Evolutionary conservation across 768 basidiomycete genomes (phyloP).

Genomic region (Boletus rubroflammeus): DNA sequence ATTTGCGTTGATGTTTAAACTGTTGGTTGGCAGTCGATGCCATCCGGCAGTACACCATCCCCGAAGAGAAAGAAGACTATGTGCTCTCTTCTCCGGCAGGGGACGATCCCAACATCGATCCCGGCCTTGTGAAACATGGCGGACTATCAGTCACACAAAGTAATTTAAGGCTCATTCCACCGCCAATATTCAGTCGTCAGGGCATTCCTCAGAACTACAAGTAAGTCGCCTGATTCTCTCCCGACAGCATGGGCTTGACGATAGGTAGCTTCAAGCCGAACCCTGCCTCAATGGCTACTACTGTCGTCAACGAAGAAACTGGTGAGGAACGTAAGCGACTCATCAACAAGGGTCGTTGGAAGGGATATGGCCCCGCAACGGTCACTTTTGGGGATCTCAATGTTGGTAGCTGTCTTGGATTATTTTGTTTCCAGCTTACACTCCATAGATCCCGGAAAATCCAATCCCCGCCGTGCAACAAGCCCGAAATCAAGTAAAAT

Average conservation of each 20-base stretch:
- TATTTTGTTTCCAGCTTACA: not conserved
- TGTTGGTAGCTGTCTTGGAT: constrained; percentile 25
- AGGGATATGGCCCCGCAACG: constrained; percentile 71
- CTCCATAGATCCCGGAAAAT: constrained; percentile 56
- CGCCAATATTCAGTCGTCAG: constrained; percentile 86
- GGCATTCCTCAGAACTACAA: constrained; percentile 77
- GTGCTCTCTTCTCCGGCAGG: constrained; percentile 30
- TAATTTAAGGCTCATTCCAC: constrained; percentile 76
- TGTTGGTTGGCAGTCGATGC: constrained; percentile 54
- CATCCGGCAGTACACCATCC: constrained; percentile 66
- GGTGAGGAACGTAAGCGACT: constrained; percentile 78
- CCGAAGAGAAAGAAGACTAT: constrained; percentile 67
- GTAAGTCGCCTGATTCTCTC: constrained; percentile 37
- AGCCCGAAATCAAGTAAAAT: constrained; percentile 51
- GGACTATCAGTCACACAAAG: constrained; percentile 35
- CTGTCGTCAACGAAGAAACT: constrained; percentile 65
- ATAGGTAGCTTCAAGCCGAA: constrained; percentile 69
- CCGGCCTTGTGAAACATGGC: constrained; percentile 31
- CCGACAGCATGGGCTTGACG: not conserved
- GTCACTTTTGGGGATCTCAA: constrained; percentile 61
- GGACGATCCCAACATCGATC: constrained; percentile 50
- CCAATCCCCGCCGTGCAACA: constrained; percentile 63
- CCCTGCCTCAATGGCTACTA: constrained; percentile 66
- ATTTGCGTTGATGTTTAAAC: not conserved
- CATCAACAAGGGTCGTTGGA: constrained; percentile 88